A percentile compares a stretch with the other conserved stretches of the same genome.
Evolutionary conservation across 768 basidiomycete genomes (phyloP).

Genomic region (Trametopsis cervina): DNA sequence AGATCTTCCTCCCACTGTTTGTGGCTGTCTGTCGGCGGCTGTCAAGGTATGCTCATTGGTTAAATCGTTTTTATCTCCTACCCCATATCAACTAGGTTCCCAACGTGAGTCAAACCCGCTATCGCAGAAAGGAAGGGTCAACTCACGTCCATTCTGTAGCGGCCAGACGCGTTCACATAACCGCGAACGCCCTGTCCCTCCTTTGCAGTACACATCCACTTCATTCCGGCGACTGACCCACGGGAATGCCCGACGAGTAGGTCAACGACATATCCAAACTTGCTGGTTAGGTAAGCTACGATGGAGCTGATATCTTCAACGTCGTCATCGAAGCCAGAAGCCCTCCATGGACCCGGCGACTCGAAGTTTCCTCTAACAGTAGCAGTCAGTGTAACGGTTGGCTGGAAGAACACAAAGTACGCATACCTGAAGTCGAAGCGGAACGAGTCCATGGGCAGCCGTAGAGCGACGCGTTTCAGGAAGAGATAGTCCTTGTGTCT

Average conservation of each 20-base stretch:
- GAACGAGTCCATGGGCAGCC: conserved; percentile 71
- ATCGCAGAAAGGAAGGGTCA: not conserved
- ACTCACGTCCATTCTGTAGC: conserved; percentile 68
- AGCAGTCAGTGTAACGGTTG: not conserved
- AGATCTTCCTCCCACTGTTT: conserved; percentile 40
- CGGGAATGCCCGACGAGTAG: conserved; percentile 75
- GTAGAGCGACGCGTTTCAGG: conserved; percentile 61
- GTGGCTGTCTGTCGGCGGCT: not conserved
- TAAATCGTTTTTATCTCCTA: too few species aligned
- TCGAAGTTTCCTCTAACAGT: conserved; percentile 71
- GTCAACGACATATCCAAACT: conserved; percentile 62
- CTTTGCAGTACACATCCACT: conserved; percentile 61
- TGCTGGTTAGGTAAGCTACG: conserved; percentile 49
- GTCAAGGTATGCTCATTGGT: too few species aligned
- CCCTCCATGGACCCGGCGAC: conserved; percentile 58
- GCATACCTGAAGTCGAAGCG: conserved; percentile 81
- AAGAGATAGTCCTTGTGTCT: conserved; percentile 86
- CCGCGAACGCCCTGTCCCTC: conserved; percentile 50
- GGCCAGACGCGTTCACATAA: conserved; percentile 69
- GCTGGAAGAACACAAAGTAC: conserved; percentile 3
- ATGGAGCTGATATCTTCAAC: conserved; percentile 60
- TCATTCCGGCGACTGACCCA: conserved; percentile 58
- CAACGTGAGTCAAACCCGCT: not conserved
- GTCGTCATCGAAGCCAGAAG: conserved; percentile 54
- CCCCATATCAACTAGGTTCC: too few species aligned